Base-by-base conservation (phyloP, 148 eudicot species). In the Persicaria maculosa region DNA sequence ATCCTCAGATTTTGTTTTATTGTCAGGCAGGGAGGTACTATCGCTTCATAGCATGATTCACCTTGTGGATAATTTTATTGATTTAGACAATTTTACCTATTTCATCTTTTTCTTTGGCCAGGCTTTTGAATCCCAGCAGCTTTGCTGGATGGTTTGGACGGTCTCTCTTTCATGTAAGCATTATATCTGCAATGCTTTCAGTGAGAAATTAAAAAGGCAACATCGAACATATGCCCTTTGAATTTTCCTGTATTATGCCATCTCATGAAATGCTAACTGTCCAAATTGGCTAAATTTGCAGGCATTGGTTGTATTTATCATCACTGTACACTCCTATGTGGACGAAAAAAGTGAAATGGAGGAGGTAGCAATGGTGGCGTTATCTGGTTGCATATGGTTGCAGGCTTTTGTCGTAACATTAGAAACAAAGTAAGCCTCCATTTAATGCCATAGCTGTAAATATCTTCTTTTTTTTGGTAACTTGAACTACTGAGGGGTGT, bases 71-170 rank as follows among this genome's bases (percentile, higher is more conserved):
- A 12, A 64, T 43, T 62, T 64, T 47, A 67, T 14, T 68, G 72
- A 59, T 25, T 62, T 25, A 6, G 70, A 65, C 15, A 14, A 40
- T 40, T 14, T 7, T 17, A 15, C 70, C 43, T 12, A 36, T 36
- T 40, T 65, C 8, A 65, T 45, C 9, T 25, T 59, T 59, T 79
- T n/a, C 12, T 75, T 76, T 82, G 76, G 53, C 76, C 92, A 95
- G 99, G 86, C 87, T 95, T 85, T 85, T 95, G 73, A 95, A 92
- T 76, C 97, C 97, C 73, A 90, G 92, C 83, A 95, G 97, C 50
- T 95, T 95, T 82, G 99, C 99, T 81, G 97, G 99, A 76, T 95
- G 99, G 99, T 95, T 95, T 77, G 97, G 99, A 70, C 92, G 96
- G 54, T 87, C 99, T 72, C 89, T 95, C 72, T 95, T 87, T 78